Evolutionary conservation across 768 basidiomycete species (phyloP), one percentile per base, ranked within the genome.

Genomic region (Solioccasus polychromus): DNA sequence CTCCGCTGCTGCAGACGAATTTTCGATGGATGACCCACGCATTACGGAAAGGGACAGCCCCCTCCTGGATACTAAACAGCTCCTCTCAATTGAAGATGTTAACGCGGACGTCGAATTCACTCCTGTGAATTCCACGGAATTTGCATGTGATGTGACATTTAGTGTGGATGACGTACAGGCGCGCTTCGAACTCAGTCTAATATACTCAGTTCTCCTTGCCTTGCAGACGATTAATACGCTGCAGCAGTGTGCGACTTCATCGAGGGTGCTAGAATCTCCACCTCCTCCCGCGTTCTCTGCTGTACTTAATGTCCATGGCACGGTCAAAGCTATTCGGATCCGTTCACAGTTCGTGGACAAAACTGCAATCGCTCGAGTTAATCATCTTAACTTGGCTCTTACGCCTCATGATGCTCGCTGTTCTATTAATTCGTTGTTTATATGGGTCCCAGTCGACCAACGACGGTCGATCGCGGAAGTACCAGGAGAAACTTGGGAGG

Each of bases 201-300:
- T 84, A 24, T 93, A 93, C 60, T 83, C 80, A 54, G 55, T 72
- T 14, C 69, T 92, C 34, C 74, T 91, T 38, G 87, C 83, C 9
- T 39, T 73, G 8, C 74, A 76, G 36, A 80, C 79, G 3, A 24
- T 85, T 12, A 64, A 71, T 49, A 59, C 63, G 1, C 59, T 88
- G 22, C 32, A 54, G 5, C 55, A 58, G 19, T 57, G 55, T 47
- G 46, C 46, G 29, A 44, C 35, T 22, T 51, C 44, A 18, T 54
- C 63, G 3, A 38, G 48, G 22, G 25, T 54, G 24, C 43, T 59
- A 38, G 48, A 42, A 38, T 41, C 57, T 53, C 37, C 48, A 10
- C 54, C 52, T 9, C 57, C 25, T 39, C 59, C 46, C 26, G 52
- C 53, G 30, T 38, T 45, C 15, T 50, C 42, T 22, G 39, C 54